Evolutionary conservation across 257 asterid genomes (phyloP).

Genomic region (Solanum etuberosum): DNA sequence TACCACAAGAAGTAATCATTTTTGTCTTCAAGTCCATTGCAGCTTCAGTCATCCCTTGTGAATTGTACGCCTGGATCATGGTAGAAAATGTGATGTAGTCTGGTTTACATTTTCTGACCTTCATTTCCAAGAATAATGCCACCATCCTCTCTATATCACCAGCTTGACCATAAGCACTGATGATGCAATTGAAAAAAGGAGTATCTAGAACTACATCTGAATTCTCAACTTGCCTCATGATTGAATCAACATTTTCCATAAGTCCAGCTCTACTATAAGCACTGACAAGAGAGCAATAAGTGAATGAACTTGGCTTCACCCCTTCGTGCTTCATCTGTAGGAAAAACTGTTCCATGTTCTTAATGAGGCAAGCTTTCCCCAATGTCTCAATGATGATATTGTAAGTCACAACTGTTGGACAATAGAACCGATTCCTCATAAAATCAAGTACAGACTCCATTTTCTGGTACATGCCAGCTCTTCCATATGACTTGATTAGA

Average conservation of each 20-base stretch:
- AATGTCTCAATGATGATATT: slow-evolving; percentile 61
- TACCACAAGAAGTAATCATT: slow-evolving; percentile 13
- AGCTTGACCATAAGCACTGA: slow-evolving; percentile 64
- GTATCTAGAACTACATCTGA: slow-evolving; percentile 77
- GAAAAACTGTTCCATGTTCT: slow-evolving; percentile 73
- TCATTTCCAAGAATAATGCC: slow-evolving; percentile 57
- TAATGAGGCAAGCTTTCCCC: slow-evolving; percentile 60
- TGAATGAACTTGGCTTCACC: slow-evolving; percentile 71
- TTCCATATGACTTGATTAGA: slow-evolving; percentile 60
- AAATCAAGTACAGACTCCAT: slow-evolving; percentile 63
- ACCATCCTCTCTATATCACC: slow-evolving; percentile 63
- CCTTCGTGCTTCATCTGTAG: slow-evolving; percentile 76
- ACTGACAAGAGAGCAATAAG: slow-evolving; percentile 63
- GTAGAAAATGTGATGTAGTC: slow-evolving; percentile 59
- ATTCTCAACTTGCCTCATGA: slow-evolving; percentile 72
- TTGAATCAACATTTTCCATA: slow-evolving; percentile 45
- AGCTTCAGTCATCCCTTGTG: slow-evolving; percentile 56
- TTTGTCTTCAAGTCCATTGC: slow-evolving; percentile 47
- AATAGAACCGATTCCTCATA: slow-evolving; percentile 64
- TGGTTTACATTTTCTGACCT: slow-evolving; percentile 57
- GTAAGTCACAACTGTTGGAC: slow-evolving; percentile 67
- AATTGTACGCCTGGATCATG: slow-evolving; percentile 51
- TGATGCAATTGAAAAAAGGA: slow-evolving; percentile 60
- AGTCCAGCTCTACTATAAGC: slow-evolving; percentile 65
- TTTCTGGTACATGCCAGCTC: slow-evolving; percentile 38